phyloP scores from a whole-genome alignment of 2,329 filamentous ascomycete genomes.

The Tricladium varicosporioides region DNA sequence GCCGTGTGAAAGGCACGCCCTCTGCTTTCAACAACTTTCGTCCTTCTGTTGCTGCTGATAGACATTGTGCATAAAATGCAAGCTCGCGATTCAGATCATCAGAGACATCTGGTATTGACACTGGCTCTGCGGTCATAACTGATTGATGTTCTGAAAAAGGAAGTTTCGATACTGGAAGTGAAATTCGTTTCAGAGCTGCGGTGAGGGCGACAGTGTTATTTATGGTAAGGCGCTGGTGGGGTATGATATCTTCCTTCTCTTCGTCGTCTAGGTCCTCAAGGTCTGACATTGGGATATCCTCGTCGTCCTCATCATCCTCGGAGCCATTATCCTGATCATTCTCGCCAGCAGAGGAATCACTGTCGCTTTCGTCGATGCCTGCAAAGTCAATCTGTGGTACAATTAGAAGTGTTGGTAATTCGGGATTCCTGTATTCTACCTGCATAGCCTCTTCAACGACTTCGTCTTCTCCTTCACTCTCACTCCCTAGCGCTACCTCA shows the following conservation, averaged over 20 bases:
- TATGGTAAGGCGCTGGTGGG: conserved; percentile 91
- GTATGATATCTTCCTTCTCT: conserved; percentile 82
- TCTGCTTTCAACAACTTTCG: conserved; percentile 77
- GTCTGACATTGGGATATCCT: conserved; percentile 87
- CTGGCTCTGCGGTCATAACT: conserved; percentile 64
- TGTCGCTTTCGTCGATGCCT: conserved; percentile 59
- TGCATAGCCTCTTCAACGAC: conserved; percentile 20
- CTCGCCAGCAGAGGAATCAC: conserved; percentile 53
- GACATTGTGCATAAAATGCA: conserved; percentile 87
- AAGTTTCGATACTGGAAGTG: conserved; percentile 64
- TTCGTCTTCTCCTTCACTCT: conserved; percentile 37
- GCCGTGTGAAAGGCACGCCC: conserved; percentile 80
- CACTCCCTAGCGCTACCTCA: conserved; percentile 33
- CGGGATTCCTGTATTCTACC: conserved; percentile 15
- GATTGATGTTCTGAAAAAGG: conserved; percentile 83
- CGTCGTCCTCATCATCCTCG: conserved; percentile 69
- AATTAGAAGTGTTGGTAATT: conserved; percentile 9
- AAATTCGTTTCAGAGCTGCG: conserved; percentile 75
- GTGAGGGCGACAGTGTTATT: conserved; percentile 91
- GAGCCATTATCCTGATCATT: conserved; percentile 41
- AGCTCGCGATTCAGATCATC: conserved; percentile 92
- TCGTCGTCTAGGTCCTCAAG: conserved; percentile 75
- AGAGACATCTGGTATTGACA: conserved; percentile 77
- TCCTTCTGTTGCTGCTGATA: conserved; percentile 73
- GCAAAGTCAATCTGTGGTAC: conserved; percentile 47